Conservation (phyloP, 768 basidiomycete species). For the Lentinus brumalis region DNA sequence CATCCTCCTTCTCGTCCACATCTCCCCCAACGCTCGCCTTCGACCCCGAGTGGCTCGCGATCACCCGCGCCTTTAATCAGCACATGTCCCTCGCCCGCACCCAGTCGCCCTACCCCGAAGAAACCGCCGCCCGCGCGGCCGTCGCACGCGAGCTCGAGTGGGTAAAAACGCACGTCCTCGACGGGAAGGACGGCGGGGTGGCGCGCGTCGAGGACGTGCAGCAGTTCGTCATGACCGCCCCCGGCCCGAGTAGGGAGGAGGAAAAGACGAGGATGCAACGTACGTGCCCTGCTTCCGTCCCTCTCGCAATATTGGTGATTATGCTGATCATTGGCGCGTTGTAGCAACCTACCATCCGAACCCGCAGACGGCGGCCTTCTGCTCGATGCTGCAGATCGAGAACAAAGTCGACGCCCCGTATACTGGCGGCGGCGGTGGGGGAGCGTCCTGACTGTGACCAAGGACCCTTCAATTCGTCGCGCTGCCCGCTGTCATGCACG, state of each 20-base stretch:
- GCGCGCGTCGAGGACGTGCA: slow-evolving; percentile 51
- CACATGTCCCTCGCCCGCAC: slow-evolving; percentile 59
- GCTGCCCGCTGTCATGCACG: too few species aligned
- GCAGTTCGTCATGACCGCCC: slow-evolving; percentile 68
- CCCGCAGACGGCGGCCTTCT: slow-evolving; percentile 88
- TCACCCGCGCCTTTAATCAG: slow-evolving; percentile 83
- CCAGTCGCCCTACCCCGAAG: slow-evolving; percentile 63
- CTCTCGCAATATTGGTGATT: not conserved
- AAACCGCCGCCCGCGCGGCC: slow-evolving; percentile 47
- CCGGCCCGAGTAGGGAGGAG: slow-evolving; percentile 48
- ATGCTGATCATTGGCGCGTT: slow-evolving; percentile 1
- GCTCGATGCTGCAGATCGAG: slow-evolving; percentile 72
- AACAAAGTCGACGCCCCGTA: slow-evolving; percentile 55
- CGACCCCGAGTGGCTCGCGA: slow-evolving; percentile 94
- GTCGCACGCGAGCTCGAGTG: slow-evolving; percentile 65
- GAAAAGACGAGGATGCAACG: slow-evolving; percentile 39
- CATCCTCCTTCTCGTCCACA: slow-evolving; percentile 6
- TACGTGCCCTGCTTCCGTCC: slow-evolving; percentile 33
- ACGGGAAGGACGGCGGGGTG: slow-evolving; percentile 23
- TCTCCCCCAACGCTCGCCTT: slow-evolving; percentile 53
- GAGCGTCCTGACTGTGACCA: not conserved
- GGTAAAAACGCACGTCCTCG: slow-evolving; percentile 61
- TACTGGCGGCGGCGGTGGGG: not conserved
- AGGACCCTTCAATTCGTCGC: too few species aligned
- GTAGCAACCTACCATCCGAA: slow-evolving; percentile 80